Base-by-base conservation (phyloP, 2,329 filamentous ascomycete species). In the Sporothrix pseudoabietina region DNA sequence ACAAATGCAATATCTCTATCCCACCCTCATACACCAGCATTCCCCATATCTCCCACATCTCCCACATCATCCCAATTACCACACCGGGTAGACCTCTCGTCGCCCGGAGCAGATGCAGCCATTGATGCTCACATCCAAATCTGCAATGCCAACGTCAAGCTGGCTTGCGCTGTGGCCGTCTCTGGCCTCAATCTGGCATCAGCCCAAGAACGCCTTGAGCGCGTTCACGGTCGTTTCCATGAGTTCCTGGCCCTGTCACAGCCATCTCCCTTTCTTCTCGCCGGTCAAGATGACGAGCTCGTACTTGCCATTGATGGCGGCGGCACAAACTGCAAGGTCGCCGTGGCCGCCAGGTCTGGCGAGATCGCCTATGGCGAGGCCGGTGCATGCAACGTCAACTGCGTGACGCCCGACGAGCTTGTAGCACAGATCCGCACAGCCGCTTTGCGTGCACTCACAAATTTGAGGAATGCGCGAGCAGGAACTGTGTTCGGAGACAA, bases 261-360 rank as follows among this genome's bases (percentile, higher is more conserved):
- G 19, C 41, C 35, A 39, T 5, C 52, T 1, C 26, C 55, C 5
- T n/a, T 32, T n/a, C 55, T 65, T 5, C 41, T 41, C 7, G 41
- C 41, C 12, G 41, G 61, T n/a, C 10, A 52, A 2, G n/a, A 65
- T 8, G 57, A 68, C 39, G 72, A 61, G 8, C 68, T 72, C 4
- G 65, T 74, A 1, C 73, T 74, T 26, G 73, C 61, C n/a, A 71
- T 74, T 5, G 73, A 74, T 30, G 73, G 73, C 9, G 73, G 73
- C 9, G 73, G 73, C 32, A 74, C 73, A 3, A 35, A 59, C 39
- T 74, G 73, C 71, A 63, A 69, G 30, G 71, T 73, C 5, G 47
- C 73, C 32, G 71, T 74, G 0, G 73, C 73, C 55, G 19, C 70
- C 1, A 26, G 30, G 39, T 65, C 70, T 4, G 73, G 73, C 1